Base-by-base conservation (phyloP, 768 basidiomycete genomes). In the Suillus variegatus region DNA sequence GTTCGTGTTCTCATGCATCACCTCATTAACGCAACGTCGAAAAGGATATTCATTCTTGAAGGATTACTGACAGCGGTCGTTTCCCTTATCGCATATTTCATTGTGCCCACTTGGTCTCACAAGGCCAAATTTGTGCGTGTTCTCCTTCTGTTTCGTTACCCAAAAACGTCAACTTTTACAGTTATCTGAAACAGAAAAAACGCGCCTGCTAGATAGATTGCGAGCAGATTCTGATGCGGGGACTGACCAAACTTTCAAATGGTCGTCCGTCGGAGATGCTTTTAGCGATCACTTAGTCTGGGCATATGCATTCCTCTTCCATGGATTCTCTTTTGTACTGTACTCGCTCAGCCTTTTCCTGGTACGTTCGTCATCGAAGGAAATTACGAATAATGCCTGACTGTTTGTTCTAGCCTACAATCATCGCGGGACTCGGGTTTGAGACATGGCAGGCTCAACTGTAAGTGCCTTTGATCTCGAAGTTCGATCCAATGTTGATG, bases 291-390 rank as follows among this genome's bases (percentile, higher is more conserved):
- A 83, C 64, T 76, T 88, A 18, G 84, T 86, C 16, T 87, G 86
- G 85, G 83, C 77, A 5, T 89, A 89, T 71, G 85, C 85, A 0
- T 69, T 87, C 22, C 76, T 88, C 1, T 88, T 88, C 74, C 87
- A 88, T 65, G 86, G 85, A 1, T 87, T 84, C 68, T 83, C 88
- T 3, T 87, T 86, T 67, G 85, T 83, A 12, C 69, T 85, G 25
- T 88, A 87, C 70, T 85, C 86, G 18, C 70, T 87, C 66, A 86
- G 84, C 72, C 74, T 89, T 8, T 88, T 88, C 75, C 66, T 87
- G 81, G 85, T 84, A 69, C 40, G 78, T 68, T 52, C 43, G 10
- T n/a, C 32, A 18, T 41, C 54, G 20, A 40, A 49, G 20, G 22
- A 58, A 12, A 16, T 32, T 51, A 46, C 25, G 66, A 41, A 35